Conservation (phyloP, 768 basidiomycete genomes). For the Crepidotus variabilis region DNA sequence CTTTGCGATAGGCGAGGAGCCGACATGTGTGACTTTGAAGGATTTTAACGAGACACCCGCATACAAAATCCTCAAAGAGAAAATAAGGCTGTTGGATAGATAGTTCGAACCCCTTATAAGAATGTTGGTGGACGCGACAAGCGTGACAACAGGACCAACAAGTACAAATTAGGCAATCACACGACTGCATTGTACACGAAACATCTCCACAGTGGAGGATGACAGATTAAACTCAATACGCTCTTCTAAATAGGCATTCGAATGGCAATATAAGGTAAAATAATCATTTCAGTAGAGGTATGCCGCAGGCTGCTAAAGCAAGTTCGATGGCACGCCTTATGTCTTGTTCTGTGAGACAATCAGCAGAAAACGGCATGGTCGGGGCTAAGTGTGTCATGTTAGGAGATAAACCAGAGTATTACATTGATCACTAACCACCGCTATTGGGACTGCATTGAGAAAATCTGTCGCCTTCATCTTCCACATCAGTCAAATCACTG, state of each 20-base stretch:
- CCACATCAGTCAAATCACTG: background rate
- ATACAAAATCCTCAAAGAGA: too few species aligned
- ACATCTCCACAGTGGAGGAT: background rate
- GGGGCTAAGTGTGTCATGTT: background rate
- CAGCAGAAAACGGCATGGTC: background rate
- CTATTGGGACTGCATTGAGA: background rate
- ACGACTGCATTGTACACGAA: background rate
- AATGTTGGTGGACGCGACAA: background rate
- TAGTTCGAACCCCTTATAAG: background rate
- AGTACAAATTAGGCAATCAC: background rate
- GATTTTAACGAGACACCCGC: background rate
- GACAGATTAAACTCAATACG: too few species aligned
- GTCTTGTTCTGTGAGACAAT: slow-evolving; percentile 2
- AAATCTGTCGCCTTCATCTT: background rate
- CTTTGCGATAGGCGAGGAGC: slow-evolving; percentile 45
- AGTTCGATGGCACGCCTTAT: slow-evolving; percentile 5
- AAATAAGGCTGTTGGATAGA: too few species aligned
- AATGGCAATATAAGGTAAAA: too few species aligned
- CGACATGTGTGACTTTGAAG: slow-evolving; percentile 34
- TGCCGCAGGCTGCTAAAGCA: slow-evolving; percentile 2
- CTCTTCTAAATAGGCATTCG: too few species aligned
- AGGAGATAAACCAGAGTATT: background rate
- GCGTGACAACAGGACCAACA: background rate
- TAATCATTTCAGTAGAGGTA: background rate
- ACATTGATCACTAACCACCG: background rate